Evolutionary conservation across 1,284 basidiomycete species (phyloP).

Genomic region (Rhodotorula glutinis): DNA sequence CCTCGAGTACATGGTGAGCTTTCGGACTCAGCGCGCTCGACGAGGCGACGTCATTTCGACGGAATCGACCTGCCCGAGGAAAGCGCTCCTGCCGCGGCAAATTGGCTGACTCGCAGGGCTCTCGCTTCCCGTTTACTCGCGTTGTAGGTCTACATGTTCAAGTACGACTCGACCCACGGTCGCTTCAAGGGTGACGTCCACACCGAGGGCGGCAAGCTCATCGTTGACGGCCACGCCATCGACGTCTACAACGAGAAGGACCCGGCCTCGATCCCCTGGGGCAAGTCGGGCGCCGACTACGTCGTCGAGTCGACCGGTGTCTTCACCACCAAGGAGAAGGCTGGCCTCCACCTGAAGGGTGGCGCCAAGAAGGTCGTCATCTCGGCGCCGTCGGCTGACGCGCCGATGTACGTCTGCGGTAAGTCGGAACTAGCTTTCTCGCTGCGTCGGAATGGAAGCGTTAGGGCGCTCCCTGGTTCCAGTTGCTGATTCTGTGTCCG

Average conservation of each 20-base stretch:
- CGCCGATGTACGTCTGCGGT: slow-evolving; percentile 71
- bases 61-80: neutral
- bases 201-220: slow-evolving; percentile 77
- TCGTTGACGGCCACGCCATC: slow-evolving; percentile 77
- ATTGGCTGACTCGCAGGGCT: too few species aligned
- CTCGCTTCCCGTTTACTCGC: too few species aligned
- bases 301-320: slow-evolving; percentile 99
- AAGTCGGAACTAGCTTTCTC: slow-evolving; percentile 20
- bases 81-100: too few species aligned
- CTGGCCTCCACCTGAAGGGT: slow-evolving; percentile 90
- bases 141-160: slow-evolving; percentile 94
- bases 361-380: slow-evolving; percentile 99
- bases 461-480: slow-evolving; percentile 58
- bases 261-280: slow-evolving; percentile 83
- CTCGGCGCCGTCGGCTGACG: slow-evolving; percentile 97
- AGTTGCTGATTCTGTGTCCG: neutral
- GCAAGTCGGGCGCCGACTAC: slow-evolving; percentile 77
- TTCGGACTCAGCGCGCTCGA: too few species aligned
- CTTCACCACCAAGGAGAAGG: slow-evolving; percentile 90
- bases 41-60: too few species aligned
- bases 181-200: slow-evolving; percentile 85
- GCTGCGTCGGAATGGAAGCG: too few species aligned
- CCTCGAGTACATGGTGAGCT: slow-evolving; percentile 83
- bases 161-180: slow-evolving; percentile 97
- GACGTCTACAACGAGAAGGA: slow-evolving; percentile 82